These are phyloP conservation scores for Fusarium humuli DNA, from an alignment of 2,329 filamentous ascomycete genomes.

Conservation along the genomic window DNA sequence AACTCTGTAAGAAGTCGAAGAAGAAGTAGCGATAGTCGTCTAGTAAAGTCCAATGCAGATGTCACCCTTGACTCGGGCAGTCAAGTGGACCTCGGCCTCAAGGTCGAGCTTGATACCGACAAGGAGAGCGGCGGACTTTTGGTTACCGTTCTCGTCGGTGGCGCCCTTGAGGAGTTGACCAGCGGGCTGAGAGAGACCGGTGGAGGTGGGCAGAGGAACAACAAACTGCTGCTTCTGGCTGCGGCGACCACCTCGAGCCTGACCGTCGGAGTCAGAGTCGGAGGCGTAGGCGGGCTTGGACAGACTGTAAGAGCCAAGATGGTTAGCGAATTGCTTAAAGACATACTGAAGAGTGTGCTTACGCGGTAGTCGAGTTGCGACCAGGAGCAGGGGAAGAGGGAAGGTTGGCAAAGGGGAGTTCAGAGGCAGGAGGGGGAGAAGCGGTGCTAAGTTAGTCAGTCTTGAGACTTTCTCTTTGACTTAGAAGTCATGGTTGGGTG, in stretches of 20 bases:
- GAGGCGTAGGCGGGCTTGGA: constrained; percentile 48
- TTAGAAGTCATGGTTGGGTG: constrained; percentile 3
- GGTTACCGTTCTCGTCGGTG: constrained; percentile 66
- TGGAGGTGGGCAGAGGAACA: constrained; percentile 49
- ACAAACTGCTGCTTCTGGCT: constrained; percentile 45
- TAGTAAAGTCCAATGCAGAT: constrained; percentile 61
- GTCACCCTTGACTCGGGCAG: constrained; percentile 69
- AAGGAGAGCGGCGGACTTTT: constrained; percentile 68
- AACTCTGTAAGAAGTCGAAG: neutral
- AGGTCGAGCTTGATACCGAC: constrained; percentile 73
- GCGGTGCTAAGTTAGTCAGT: constrained; percentile 41
- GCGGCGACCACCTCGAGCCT: constrained; percentile 48
- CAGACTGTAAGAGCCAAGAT: constrained; percentile 28
- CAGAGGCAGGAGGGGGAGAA: constrained; percentile 36
- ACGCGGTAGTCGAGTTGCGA: constrained; percentile 33
- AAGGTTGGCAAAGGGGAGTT: constrained; percentile 38
- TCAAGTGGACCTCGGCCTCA: constrained; percentile 72
- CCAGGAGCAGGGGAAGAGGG: constrained; percentile 37
- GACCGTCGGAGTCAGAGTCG: constrained; percentile 49
- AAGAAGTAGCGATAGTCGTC: neutral
- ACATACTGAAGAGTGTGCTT: constrained; percentile 29
- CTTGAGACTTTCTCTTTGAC: constrained; percentile 31
- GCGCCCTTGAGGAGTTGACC: constrained; percentile 66
- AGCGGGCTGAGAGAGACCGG: constrained; percentile 52
- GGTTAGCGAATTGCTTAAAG: constrained; percentile 24